These are phyloP conservation scores for Collybiopsis luxurians DNA, from an alignment of 768 basidiomycete species.

Conservation along the genomic window DNA sequence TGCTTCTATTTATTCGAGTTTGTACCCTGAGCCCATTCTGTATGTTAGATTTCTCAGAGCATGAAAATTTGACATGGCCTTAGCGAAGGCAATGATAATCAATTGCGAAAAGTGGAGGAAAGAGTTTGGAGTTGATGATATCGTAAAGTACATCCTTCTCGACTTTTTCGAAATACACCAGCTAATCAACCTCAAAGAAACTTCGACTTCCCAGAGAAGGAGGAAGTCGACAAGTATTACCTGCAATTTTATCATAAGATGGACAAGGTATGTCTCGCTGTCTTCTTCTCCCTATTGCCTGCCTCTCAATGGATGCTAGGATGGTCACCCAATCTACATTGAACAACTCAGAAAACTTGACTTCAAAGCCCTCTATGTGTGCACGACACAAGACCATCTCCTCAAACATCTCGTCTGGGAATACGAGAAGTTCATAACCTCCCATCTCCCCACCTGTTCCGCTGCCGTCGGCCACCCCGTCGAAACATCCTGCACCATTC, in stretches of 20 bases:
- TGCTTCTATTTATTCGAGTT: background rate
- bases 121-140: conserved; percentile 77
- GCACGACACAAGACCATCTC: conserved; percentile 86
- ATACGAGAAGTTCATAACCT: conserved; percentile 84
- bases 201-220: conserved; percentile 85
- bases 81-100: conserved; percentile 83
- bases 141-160: conserved; percentile 49
- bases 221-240: conserved; percentile 86
- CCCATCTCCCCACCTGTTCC: conserved; percentile 82
- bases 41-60: conserved; percentile 80
- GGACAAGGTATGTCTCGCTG: conserved; percentile 64
- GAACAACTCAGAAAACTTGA: conserved; percentile 91
- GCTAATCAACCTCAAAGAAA: conserved; percentile 53
- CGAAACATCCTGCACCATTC: conserved; percentile 96
- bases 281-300: background rate
- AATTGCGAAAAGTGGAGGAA: conserved; percentile 87
- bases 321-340: conserved; percentile 94
- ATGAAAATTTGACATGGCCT: conserved; percentile 83
- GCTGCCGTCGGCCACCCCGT: conserved; percentile 75
- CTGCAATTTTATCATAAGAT: conserved; percentile 96
- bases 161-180: background rate
- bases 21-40: conserved; percentile 6
- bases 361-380: conserved; percentile 73
- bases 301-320: conserved; percentile 59
- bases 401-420: conserved; percentile 86